Percentiles rank a stretch among this genome's conserved stretches.
Evolutionary conservation across 164 flowering plant genomes (phyloP).

Genomic region (Sedum album): DNA sequence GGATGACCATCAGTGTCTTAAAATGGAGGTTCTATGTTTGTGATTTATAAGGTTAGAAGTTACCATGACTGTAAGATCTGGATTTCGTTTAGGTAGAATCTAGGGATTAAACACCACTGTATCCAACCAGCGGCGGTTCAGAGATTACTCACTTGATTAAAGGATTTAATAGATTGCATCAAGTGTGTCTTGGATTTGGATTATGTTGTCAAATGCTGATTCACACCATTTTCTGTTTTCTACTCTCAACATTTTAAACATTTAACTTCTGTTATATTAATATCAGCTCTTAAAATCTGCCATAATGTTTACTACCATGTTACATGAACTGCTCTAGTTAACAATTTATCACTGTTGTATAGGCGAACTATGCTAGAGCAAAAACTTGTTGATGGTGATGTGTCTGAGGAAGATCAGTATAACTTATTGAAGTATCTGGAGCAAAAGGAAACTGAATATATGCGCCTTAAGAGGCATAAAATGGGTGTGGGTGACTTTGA

Average conservation of each 20-base stretch:
- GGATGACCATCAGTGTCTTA: background rate
- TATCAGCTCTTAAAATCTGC: too few relatives aligned
- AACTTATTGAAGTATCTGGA: constrained; percentile 59
- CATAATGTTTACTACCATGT: background rate
- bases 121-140: background rate
- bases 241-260: background rate
- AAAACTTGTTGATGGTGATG: constrained; percentile 72
- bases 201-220: too few relatives aligned
- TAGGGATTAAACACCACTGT: background rate
- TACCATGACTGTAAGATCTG: background rate
- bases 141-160: background rate
- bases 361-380: constrained; percentile 51
- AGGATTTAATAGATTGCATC: background rate
- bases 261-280: too few relatives aligned
- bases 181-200: background rate
- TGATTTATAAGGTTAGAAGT: background rate
- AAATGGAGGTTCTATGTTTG: background rate
- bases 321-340: background rate
- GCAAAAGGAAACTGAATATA: constrained; percentile 71
- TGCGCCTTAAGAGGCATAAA: constrained; percentile 77
- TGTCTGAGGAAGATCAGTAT: constrained; percentile 70
- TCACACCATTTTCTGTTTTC: too few relatives aligned
- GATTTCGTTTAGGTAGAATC: background rate
- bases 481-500: constrained; percentile 79
- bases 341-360: background rate